These are phyloP conservation scores for Pseudoneurospora amorphoporcata DNA, from an alignment of 495 filamentous ascomycete genomes.

Conservation along the genomic window DNA sequence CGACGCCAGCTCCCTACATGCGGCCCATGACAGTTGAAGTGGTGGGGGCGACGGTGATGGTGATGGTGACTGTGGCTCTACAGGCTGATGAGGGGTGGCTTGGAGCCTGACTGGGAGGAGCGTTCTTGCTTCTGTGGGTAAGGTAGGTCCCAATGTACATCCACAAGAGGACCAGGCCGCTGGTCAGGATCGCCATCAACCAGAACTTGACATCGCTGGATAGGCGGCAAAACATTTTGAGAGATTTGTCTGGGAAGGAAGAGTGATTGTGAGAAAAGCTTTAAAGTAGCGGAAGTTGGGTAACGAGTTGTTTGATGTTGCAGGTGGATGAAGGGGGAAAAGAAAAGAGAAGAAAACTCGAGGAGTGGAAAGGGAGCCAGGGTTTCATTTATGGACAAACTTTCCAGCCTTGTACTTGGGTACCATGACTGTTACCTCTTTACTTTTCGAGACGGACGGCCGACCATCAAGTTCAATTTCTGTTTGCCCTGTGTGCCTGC, in stretches of 20 bases:
- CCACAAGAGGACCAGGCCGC: not conserved
- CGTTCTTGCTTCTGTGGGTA: not conserved
- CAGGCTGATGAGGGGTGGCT: not conserved
- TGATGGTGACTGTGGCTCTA: not conserved
- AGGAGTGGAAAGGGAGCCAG: not conserved
- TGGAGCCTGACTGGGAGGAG: not conserved
- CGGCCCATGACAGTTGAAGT: not conserved
- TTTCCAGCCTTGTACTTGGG: not conserved
- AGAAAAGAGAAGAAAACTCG: not conserved
- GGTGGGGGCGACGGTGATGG: not conserved
- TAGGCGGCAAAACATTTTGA: not conserved
- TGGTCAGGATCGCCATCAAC: not conserved
- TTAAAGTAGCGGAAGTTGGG: not conserved
- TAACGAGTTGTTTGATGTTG: not conserved
- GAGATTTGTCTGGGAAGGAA: not conserved
- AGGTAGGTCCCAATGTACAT: not conserved
- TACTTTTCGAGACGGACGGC: not conserved
- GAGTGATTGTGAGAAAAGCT: not conserved
- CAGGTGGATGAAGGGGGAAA: not conserved
- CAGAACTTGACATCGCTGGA: not conserved
- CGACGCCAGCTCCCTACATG: not conserved
- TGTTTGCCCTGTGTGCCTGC: not conserved
- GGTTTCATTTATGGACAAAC: not conserved
- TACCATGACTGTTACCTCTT: not conserved
- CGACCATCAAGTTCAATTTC: not conserved